A percentile compares a stretch with the other conserved stretches of the same genome.
These are phyloP conservation scores for Beauveria bassiana DNA, from an alignment of 2,329 filamentous ascomycete species.

Conservation along the genomic window DNA sequence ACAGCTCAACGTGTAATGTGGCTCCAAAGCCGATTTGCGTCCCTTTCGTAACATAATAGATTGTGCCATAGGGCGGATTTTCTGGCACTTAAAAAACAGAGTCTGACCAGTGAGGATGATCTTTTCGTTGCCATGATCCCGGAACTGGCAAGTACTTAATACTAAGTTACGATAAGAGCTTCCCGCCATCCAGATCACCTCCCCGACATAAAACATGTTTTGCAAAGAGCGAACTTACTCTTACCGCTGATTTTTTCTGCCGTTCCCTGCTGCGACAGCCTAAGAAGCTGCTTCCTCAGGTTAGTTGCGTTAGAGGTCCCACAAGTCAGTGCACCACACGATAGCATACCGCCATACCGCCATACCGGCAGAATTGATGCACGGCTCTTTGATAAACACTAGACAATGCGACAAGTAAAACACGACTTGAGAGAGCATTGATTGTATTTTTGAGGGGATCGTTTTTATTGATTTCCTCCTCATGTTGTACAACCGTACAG, in stretches of 20 bases:
- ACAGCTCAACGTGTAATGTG: conserved; percentile 17
- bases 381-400: not conserved
- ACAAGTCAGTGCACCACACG: not conserved
- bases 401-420: too few relatives aligned
- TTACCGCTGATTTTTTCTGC: not conserved
- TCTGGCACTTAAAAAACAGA: conserved; percentile 16
- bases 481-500: too few relatives aligned
- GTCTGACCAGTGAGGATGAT: conserved; percentile 16
- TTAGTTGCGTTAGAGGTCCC: not conserved
- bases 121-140: conserved; percentile 16
- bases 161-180: too few relatives aligned
- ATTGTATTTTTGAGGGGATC: too few relatives aligned
- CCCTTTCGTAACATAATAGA: conserved; percentile 18
- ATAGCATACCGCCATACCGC: not conserved
- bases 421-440: too few relatives aligned
- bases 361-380: not conserved
- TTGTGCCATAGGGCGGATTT: conserved; percentile 12
- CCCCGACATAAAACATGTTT: too few relatives aligned
- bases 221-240: not conserved
- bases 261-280: not conserved
- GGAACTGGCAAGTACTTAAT: conserved; percentile 15
- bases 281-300: not conserved
- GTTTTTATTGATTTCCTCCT: too few relatives aligned
- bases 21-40: conserved; percentile 12
- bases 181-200: too few relatives aligned